phyloP scores from a whole-genome alignment of 768 basidiomycete genomes.

The Suillus ampliporus region DNA sequence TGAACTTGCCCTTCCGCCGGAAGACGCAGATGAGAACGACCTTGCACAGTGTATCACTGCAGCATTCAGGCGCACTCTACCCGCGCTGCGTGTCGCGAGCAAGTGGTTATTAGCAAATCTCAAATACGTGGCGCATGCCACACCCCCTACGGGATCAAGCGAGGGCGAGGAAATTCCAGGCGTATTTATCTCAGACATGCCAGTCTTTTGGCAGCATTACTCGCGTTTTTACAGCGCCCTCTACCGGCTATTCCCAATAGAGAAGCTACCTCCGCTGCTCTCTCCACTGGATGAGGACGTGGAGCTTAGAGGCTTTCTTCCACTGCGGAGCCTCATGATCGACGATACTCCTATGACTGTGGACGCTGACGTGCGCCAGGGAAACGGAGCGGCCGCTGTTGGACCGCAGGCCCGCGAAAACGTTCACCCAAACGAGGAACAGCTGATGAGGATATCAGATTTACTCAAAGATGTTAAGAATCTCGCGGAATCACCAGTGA shows the following conservation, averaged over 20 bases:
- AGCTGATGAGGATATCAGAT: slow-evolving; percentile 92
- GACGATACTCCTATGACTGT: slow-evolving; percentile 30
- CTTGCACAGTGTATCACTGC: slow-evolving; percentile 87
- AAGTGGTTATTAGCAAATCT: slow-evolving; percentile 88
- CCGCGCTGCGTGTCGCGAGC: slow-evolving; percentile 83
- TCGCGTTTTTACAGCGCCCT: slow-evolving; percentile 68
- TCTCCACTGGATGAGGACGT: slow-evolving; percentile 87
- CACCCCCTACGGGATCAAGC: slow-evolving; percentile 35
- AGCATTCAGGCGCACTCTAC: slow-evolving; percentile 82
- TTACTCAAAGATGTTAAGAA: slow-evolving; percentile 72
- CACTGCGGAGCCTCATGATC: slow-evolving; percentile 68
- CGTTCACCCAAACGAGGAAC: slow-evolving; percentile 93
- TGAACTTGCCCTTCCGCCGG: slow-evolving; percentile 61
- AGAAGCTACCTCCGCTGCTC: slow-evolving; percentile 59
- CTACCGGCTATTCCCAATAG: slow-evolving; percentile 68
- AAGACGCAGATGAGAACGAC: slow-evolving; percentile 60
- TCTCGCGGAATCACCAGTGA: slow-evolving; percentile 64
- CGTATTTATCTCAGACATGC: slow-evolving; percentile 37
- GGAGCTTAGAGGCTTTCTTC: slow-evolving; percentile 87
- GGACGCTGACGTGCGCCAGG: slow-evolving; percentile 17
- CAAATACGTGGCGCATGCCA: slow-evolving; percentile 63
- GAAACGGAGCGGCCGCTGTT: slow-evolving; percentile 26
- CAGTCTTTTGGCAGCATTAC: slow-evolving; percentile 77
- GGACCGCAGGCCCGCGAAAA: slow-evolving; percentile 43
- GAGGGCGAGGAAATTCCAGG: slow-evolving; percentile 13